Conservation (phyloP, 768 basidiomycete genomes). For the Tylopilus sp. region DNA sequence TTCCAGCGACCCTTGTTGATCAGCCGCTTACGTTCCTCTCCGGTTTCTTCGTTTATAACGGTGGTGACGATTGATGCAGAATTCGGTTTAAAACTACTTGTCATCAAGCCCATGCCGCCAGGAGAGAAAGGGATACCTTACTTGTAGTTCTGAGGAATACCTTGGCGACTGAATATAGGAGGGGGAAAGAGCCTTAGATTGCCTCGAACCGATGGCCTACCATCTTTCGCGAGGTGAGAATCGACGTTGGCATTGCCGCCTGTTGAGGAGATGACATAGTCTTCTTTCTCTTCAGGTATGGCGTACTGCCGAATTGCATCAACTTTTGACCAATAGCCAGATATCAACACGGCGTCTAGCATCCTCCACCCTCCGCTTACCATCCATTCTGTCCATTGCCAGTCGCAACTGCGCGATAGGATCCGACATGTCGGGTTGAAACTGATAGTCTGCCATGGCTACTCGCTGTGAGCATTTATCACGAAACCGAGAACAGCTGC, state of each 20-base stretch:
- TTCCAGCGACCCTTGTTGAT: constrained; percentile 88
- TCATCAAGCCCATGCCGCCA: not conserved
- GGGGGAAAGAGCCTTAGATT: constrained; percentile 81
- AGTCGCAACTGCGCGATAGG: constrained; percentile 63
- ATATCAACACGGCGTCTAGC: not conserved
- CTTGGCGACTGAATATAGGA: constrained; percentile 83
- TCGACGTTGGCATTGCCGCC: constrained; percentile 47
- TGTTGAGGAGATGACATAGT: constrained; percentile 43
- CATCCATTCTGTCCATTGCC: constrained; percentile 79
- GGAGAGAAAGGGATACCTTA: constrained; percentile 29
- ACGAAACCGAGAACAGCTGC: constrained; percentile 20
- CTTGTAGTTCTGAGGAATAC: constrained; percentile 80
- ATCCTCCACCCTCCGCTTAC: constrained; percentile 40
- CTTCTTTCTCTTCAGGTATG: constrained; percentile 66
- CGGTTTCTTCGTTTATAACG: constrained; percentile 67
- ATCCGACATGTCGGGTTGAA: constrained; percentile 69
- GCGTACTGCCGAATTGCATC: constrained; percentile 67
- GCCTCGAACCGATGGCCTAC: constrained; percentile 34
- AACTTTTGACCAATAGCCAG: constrained; percentile 42
- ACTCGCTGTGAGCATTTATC: constrained; percentile 2
- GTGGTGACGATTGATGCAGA: constrained; percentile 68
- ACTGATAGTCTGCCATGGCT: constrained; percentile 97
- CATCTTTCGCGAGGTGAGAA: constrained; percentile 35
- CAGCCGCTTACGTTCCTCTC: constrained; percentile 77
- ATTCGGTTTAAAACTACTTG: constrained; percentile 70